Percentiles rank a stretch among this genome's conserved stretches.
phyloP scores from a whole-genome alignment of 345 rosid species.

The Euphorbia lathyris region DNA sequence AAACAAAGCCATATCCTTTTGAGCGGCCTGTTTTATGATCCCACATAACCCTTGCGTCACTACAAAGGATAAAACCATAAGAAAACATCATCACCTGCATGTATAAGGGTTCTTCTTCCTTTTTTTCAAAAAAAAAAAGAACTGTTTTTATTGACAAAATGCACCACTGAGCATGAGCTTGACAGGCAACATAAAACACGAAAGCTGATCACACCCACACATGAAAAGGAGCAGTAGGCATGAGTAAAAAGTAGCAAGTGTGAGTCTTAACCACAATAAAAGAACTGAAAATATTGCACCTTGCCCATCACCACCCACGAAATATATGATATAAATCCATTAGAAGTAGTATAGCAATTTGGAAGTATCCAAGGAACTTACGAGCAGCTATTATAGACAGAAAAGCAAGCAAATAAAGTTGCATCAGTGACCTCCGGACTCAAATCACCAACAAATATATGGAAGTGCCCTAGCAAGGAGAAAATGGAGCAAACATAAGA shows the following conservation, averaged over 20 bases:
- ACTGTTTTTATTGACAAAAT: not conserved
- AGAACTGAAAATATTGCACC: not conserved
- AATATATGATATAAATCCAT: not conserved
- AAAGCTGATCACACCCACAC: not conserved
- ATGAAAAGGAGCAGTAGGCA: not conserved
- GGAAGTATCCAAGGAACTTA: conserved; percentile 8
- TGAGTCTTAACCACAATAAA: not conserved
- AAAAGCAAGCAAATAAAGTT: conserved; percentile 20
- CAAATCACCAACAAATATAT: conserved; percentile 24
- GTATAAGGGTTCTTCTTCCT: not conserved
- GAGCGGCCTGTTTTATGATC: conserved; percentile 35
- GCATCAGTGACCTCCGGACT: conserved; percentile 26
- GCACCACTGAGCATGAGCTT: not conserved
- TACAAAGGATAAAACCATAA: conserved; percentile 7
- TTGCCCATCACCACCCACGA: not conserved
- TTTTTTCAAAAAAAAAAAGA: not conserved
- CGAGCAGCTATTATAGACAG: conserved; percentile 22
- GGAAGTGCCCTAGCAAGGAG: conserved; percentile 7
- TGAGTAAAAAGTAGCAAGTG: not conserved
- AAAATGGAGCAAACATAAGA: not conserved
- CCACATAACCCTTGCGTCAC: conserved; percentile 35
- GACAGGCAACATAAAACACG: not conserved
- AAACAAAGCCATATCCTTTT: conserved; percentile 32
- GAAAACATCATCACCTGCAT: not conserved
- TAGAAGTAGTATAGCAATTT: conserved; percentile 1